phyloP scores from a whole-genome alignment of 1,284 basidiomycete genomes.

The Malassezia restricta region DNA sequence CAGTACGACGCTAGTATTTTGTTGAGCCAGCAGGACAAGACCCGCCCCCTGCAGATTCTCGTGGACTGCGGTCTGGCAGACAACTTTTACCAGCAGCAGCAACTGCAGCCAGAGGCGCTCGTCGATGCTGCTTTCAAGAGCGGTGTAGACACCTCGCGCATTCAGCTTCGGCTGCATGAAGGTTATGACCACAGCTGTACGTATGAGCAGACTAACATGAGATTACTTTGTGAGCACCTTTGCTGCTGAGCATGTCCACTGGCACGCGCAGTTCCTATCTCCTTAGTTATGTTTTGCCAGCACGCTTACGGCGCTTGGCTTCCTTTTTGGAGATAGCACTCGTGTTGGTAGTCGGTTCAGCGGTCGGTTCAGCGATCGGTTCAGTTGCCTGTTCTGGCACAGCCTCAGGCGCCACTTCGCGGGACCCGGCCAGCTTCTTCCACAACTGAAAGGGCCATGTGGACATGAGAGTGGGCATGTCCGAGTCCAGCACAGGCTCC shows the following conservation, averaged over 20 bases:
- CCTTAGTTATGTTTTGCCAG: neutral
- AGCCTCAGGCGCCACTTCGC: neutral
- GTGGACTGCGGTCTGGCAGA: conserved; percentile 58
- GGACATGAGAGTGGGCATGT: conserved; percentile 10
- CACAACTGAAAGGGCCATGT: conserved; percentile 26
- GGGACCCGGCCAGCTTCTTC: neutral
- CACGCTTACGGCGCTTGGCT: conserved; percentile 7
- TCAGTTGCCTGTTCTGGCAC: neutral
- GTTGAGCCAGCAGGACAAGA: conserved; percentile 54
- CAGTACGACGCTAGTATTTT: conserved; percentile 76
- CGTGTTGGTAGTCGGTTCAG: neutral
- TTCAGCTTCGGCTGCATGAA: conserved; percentile 67
- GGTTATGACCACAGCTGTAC: conserved; percentile 69
- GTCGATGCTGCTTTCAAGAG: conserved; percentile 61
- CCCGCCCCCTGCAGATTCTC: conserved; percentile 37
- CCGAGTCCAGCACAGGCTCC: conserved; percentile 20
- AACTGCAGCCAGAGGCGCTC: conserved; percentile 80
- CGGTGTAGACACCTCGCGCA: conserved; percentile 63
- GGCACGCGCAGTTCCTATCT: conserved; percentile 38
- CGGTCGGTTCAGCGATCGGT: neutral
- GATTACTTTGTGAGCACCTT: conserved; percentile 57
- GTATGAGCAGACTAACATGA: conserved; percentile 3
- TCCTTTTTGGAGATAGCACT: neutral
- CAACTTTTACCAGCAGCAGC: conserved; percentile 70
- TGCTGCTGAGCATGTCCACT: conserved; percentile 46